Conservation (phyloP, 2,329 filamentous ascomycete genomes). For the Aspergillus neoniger region DNA sequence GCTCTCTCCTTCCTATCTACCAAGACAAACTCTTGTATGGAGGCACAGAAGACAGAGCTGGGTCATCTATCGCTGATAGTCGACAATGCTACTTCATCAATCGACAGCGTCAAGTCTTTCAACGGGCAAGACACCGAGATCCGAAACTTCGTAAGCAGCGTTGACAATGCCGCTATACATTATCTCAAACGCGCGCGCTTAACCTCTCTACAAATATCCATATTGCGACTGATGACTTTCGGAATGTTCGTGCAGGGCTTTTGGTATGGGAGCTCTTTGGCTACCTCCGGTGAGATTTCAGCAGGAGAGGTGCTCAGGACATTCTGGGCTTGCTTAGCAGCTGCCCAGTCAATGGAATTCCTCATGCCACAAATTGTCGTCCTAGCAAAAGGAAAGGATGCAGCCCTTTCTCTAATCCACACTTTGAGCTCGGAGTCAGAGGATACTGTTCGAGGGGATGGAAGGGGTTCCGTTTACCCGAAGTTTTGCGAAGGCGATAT, state of each 20-base stretch:
- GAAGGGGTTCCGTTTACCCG: conserved; percentile 35
- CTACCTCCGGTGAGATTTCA: conserved; percentile 58
- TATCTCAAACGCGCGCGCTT: conserved; percentile 70
- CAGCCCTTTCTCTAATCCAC: conserved; percentile 63
- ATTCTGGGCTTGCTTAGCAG: conserved; percentile 79
- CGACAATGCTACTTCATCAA: conserved; percentile 68
- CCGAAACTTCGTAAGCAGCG: conserved; percentile 62
- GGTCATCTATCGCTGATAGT: conserved; percentile 70
- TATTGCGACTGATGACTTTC: conserved; percentile 72
- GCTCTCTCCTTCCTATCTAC: conserved; percentile 63
- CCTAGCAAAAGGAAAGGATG: conserved; percentile 75
- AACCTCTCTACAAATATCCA: conserved; percentile 71
- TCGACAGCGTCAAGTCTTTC: conserved; percentile 85
- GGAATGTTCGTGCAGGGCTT: conserved; percentile 85
- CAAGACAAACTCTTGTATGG: conserved; percentile 66
- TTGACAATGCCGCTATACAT: conserved; percentile 60
- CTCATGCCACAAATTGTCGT: conserved; percentile 76
- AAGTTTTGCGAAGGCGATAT: conserved; percentile 65
- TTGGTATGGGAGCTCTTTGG: conserved; percentile 77
- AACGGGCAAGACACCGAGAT: conserved; percentile 73
- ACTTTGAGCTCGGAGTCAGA: conserved; percentile 40
- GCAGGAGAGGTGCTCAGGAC: conserved; percentile 75
- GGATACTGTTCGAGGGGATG: conserved; percentile 25
- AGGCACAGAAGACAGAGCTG: conserved; percentile 67
- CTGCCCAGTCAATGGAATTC: conserved; percentile 72